Evolutionary conservation across 768 basidiomycete species (phyloP).

Genomic region (Russula abietina): DNA sequence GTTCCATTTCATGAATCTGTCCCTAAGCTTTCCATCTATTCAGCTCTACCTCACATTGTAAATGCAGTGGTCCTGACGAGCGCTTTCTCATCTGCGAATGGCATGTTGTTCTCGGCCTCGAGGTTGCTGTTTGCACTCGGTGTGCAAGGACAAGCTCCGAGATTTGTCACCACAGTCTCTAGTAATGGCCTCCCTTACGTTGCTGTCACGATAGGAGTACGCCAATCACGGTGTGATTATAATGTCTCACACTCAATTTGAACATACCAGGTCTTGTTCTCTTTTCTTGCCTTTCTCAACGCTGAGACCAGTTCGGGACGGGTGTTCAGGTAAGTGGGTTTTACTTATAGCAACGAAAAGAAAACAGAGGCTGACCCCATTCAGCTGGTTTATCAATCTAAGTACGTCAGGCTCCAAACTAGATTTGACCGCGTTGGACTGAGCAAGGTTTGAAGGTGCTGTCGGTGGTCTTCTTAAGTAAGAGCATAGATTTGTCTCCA

Average conservation of each 20-base stretch:
- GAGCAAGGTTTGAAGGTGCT: slow-evolving; percentile 10
- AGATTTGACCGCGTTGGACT: neutral
- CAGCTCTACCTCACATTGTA: slow-evolving; percentile 23
- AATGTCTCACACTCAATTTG: neutral
- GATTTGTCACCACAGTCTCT: slow-evolving; percentile 15
- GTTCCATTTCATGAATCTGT: neutral
- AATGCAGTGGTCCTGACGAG: slow-evolving; percentile 23
- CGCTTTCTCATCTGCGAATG: slow-evolving; percentile 24
- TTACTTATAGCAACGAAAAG: no score
- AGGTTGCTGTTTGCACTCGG: slow-evolving; percentile 22
- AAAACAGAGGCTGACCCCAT: neutral
- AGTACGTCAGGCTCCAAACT: slow-evolving; percentile 4
- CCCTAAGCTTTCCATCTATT: neutral
- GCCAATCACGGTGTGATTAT: neutral
- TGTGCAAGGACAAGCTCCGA: slow-evolving; percentile 23
- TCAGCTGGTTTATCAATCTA: slow-evolving; percentile 22
- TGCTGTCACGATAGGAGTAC: slow-evolving; percentile 15
- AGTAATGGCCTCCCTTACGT: slow-evolving; percentile 20
- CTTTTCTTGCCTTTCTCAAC: slow-evolving; percentile 23
- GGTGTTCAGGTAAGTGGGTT: slow-evolving; percentile 20
- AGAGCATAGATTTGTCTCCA: neutral
- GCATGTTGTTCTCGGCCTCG: slow-evolving; percentile 23
- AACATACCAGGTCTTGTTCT: slow-evolving; percentile 10
- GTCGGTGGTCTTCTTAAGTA: slow-evolving; percentile 25
- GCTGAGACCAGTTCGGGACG: slow-evolving; percentile 8